phyloP scores from a whole-genome alignment of 2,329 filamentous ascomycete species.

The Colletotrichum shisoi region DNA sequence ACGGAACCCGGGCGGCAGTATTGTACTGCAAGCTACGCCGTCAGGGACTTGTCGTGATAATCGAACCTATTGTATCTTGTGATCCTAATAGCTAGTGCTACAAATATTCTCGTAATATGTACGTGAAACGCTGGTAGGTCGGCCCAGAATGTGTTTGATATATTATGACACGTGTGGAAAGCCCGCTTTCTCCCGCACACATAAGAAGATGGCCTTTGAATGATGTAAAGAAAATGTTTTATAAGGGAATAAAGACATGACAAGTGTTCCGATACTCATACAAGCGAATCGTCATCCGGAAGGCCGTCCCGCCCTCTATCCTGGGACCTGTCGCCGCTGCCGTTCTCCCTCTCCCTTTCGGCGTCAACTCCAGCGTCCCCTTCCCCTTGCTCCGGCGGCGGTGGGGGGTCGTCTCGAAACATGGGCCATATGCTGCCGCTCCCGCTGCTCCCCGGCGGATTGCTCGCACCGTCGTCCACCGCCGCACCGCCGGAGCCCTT shows the following conservation, averaged over 20 bases:
- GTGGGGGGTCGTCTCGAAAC: constrained; percentile 28
- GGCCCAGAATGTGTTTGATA: neutral
- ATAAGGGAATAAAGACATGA: constrained; percentile 37
- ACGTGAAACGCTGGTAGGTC: neutral
- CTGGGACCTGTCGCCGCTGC: constrained; percentile 21
- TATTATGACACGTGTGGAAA: neutral
- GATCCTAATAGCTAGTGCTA: neutral
- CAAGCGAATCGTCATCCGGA: constrained; percentile 45
- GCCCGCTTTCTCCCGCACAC: neutral
- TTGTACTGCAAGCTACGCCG: neutral
- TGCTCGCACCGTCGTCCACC: constrained; percentile 38
- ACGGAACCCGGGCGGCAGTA: neutral
- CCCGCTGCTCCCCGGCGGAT: constrained; percentile 36
- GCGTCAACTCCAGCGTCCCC: neutral
- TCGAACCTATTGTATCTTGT: too few species aligned
- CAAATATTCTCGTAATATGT: neutral
- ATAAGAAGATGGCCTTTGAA: neutral
- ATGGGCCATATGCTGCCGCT: constrained; percentile 32
- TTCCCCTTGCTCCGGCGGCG: neutral
- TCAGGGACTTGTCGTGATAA: neutral
- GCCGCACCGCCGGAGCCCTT: constrained; percentile 6
- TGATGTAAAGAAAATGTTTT: constrained; percentile 25
- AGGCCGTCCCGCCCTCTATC: constrained; percentile 21
- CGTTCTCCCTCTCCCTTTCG: constrained; percentile 13
- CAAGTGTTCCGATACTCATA: constrained; percentile 44